Conservation (phyloP, 768 basidiomycete species). For the Russula ochroleuca region DNA sequence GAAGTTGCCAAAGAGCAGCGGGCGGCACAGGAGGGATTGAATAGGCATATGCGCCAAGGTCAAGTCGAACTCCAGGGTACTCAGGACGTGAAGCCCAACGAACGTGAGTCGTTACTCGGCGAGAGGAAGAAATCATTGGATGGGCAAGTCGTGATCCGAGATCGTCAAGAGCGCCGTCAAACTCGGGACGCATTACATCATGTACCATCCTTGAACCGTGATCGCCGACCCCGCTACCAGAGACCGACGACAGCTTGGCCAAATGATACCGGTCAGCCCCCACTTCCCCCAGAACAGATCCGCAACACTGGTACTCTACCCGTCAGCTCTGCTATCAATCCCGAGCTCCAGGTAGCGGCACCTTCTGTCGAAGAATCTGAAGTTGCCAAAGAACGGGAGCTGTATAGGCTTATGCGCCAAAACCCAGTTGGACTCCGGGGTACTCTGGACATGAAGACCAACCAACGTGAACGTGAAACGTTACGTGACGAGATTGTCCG, state of each 20-base stretch:
- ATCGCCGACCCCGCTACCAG: neutral
- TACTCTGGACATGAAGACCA: neutral
- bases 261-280: constrained; percentile 6
- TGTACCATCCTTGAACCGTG: neutral
- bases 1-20: neutral
- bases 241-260: neutral
- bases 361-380: neutral
- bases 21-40: neutral
- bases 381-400: neutral
- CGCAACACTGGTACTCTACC: neutral
- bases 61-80: neutral
- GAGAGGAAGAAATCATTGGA: neutral
- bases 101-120: neutral
- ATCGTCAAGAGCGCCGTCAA: neutral
- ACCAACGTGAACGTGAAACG: too few species aligned
- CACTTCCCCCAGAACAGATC: neutral
- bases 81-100: neutral
- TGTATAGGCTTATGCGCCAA: neutral
- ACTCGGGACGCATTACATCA: neutral
- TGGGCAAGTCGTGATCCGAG: neutral
- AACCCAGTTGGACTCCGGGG: neutral
- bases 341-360: neutral
- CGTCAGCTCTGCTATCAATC: neutral
- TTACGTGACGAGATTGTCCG: too few species aligned
- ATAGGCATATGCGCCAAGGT: neutral